Evolutionary conservation across 2,329 filamentous ascomycete species (phyloP).

Genomic region (Botrytis aclada): DNA sequence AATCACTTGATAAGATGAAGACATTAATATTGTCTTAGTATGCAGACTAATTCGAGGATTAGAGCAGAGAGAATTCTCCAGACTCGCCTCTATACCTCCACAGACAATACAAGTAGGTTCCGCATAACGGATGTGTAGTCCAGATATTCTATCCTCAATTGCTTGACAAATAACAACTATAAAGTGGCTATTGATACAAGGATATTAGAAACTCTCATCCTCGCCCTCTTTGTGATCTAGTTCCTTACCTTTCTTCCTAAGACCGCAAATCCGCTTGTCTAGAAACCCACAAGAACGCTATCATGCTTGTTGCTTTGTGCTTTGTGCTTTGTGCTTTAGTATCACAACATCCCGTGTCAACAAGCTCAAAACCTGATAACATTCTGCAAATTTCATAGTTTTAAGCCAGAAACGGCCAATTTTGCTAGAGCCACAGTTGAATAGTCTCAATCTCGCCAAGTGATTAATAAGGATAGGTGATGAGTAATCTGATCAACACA

Average conservation of each 20-base stretch:
- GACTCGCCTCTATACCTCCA: background rate
- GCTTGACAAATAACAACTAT: rapidly evolving
- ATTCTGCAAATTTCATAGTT: rapidly evolving
- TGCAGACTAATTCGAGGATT: background rate
- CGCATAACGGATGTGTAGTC: rapidly evolving
- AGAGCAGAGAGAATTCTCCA: rapidly evolving
- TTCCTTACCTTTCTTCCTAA: rapidly evolving
- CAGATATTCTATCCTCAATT: background rate
- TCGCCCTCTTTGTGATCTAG: rapidly evolving
- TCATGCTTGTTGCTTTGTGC: rapidly evolving
- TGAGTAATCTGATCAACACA: background rate
- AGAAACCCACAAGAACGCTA: background rate
- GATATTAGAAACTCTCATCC: background rate
- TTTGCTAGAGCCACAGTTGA: background rate
- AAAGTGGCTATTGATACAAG: rapidly evolving
- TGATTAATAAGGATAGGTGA: background rate
- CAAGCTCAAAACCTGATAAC: rapidly evolving
- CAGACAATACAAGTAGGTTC: background rate
- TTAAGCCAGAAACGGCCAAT: rapidly evolving
- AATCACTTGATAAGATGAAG: rapidly evolving
- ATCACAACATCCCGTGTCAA: rapidly evolving
- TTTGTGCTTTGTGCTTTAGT: background rate
- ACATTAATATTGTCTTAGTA: rapidly evolving
- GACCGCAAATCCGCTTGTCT: rapidly evolving
- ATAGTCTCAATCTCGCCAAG: background rate